Evolutionary conservation across 2,329 filamentous ascomycete genomes (phyloP), one percentile per base, ranked within the genome.

Genomic region (Colletotrichum sp.): DNA sequence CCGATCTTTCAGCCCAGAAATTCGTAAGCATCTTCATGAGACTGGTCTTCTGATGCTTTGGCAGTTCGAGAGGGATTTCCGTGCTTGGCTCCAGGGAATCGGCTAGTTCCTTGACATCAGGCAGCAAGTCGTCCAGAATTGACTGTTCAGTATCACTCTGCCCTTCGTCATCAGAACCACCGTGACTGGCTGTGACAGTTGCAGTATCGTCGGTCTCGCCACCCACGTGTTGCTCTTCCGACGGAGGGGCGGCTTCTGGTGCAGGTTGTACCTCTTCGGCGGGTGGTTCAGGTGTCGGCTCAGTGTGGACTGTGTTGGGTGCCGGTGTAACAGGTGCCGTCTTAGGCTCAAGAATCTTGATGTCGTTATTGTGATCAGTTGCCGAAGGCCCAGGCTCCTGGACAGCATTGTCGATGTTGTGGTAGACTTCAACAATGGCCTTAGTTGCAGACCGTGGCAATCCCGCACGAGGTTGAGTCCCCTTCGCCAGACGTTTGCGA

Each of bases 1-100:
- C 95, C 64, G 97, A 98, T 69, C 97, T 92, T 85, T 99, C 98
- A 4, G 97, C 98, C 97, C 97, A 99, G 84, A 99, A 99, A 81
- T 96, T 98, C 19, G 96, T 97, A 61, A 99, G 89, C 87, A 98
- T 96, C 82, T 98, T 98, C 91, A 99, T 94, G 78, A 98, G 88
- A 61, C 96, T 98, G 73, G 93, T 96, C 84, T 96, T 97, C 82
- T 98, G 95, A 81, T 98, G 95, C 81, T 95, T 98, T 2, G 96
- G 95, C 15, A 99, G 89, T 79, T 98, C 95, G 12, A 94, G 85
- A 1, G 90, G 89, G 28, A 92, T 89, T 68, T 93, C 92, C 3
- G 88, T 87, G 79, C 87, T 91, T 6, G 89, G 89, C 78, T 92
- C 93, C 77, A 93, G 88, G 76, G 90, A 90, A 64, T 92, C 90